Evolutionary conservation across 2,329 filamentous ascomycete species (phyloP), one percentile per base, ranked within the genome.

Genomic region (Knoxdaviesia capensis): DNA sequence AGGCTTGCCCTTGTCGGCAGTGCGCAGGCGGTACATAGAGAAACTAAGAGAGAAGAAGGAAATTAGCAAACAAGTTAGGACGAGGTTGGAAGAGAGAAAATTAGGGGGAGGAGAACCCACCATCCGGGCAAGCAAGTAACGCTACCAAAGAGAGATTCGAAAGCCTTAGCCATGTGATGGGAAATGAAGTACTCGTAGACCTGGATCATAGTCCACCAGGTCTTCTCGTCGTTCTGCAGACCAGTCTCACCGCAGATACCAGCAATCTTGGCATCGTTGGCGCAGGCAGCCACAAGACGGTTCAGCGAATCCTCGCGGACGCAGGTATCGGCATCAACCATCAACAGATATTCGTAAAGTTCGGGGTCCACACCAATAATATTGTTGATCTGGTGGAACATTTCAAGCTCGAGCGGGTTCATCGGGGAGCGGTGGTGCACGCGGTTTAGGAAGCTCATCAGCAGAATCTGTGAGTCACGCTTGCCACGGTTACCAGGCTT

Each of bases 121-220:
- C 90, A 98, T 72, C 90, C 90, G 49, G 90, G 90, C 65, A 98
- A 77, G 79, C 90, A 98, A 45, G 90, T 98, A 46, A 98, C 90
- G 59, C 85, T 93, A 55, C 87, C 90, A 55, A 98, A 98, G 46
- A 98, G 74, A 46, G 86, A 94, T 59, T 98, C 90, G 56, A 98
- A 98, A 47, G 90, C 85, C 65, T 98, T 98, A 42, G 90, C 70
- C 57, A 98, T 65, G 61, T 98, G 82, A 68, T 98, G 90, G 31
- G 90, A 96, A 55, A 98, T 98, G 59, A 87, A 98, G 67, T 98
- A 98, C 59, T 98, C 90, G 63, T 98, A 98, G 49, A 98, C 90
- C 59, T 98, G 90, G 54, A 98, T 98, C 90, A 98, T 98, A 8
- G 90, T 98, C 84, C 85, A 94, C 86, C 87, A 96, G 53, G 79